These are phyloP conservation scores for Xylaria sp. DNA, from an alignment of 2,329 filamentous ascomycete species.

Conservation along the genomic window DNA sequence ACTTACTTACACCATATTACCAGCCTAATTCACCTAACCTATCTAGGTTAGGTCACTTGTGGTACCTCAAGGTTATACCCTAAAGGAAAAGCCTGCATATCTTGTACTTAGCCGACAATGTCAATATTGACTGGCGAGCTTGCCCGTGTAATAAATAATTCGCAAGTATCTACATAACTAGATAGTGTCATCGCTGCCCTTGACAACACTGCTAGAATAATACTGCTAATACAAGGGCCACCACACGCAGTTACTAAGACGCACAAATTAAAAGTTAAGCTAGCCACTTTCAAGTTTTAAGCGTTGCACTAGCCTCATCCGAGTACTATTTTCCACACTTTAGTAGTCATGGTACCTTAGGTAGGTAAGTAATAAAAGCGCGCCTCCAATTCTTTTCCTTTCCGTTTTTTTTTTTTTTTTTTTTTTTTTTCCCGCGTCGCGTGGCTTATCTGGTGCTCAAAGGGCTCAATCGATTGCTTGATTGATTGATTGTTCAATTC, in stretches of 20 bases:
- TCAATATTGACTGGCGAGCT: slow-evolving; percentile 5
- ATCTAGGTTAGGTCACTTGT: neutral
- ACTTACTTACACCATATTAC: neutral
- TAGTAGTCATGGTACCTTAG: neutral
- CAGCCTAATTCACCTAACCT: neutral
- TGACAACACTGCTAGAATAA: neutral
- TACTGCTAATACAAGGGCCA: neutral
- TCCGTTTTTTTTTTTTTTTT: slow-evolving; percentile 25
- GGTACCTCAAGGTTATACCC: neutral
- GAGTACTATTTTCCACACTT: neutral
- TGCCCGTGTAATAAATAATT: neutral
- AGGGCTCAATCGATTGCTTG: slow-evolving; percentile 30
- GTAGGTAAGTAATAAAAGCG: slow-evolving; percentile 24
- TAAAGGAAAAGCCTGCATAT: slow-evolving; percentile 5
- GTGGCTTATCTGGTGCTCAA: slow-evolving; percentile 34
- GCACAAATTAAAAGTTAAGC: neutral
- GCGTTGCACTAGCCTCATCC: slow-evolving; percentile 1
- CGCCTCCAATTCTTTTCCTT: slow-evolving; percentile 32
- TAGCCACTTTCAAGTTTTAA: neutral
- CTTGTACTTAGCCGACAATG: neutral
- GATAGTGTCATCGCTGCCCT: neutral
- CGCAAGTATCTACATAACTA: neutral
- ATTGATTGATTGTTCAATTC: slow-evolving; percentile 35
- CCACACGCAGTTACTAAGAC: neutral
- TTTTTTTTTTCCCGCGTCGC: slow-evolving; percentile 39